Evolutionary conservation across 2,329 filamentous ascomycete genomes (phyloP), one percentile per base, ranked within the genome.

Genomic region (Colletotrichum destructivum): DNA sequence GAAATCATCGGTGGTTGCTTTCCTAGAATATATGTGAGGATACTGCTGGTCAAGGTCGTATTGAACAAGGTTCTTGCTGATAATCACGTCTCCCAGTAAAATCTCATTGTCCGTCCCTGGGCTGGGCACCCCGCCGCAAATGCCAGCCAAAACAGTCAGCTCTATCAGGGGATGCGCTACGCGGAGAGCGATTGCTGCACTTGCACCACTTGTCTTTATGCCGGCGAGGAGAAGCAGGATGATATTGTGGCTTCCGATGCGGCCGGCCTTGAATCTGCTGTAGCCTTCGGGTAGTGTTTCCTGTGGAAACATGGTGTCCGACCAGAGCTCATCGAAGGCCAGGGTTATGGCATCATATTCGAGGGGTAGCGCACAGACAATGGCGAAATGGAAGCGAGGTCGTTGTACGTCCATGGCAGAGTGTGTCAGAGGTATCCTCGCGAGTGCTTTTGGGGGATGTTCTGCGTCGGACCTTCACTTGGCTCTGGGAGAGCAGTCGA

Each of bases 81-180:
- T 74, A 8, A 83, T 69, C 0, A 83, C 80, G 54, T 84, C 81
- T 2, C 82, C 81, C 0, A 83, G 71, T 0, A 80, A 23, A 0
- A 77, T 62, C 46, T 78, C 75, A 12, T 23, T 9, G 0, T 9
- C 21, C 8, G 21, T 2, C 0, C 46, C 2, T 0, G 42, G 1
- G 11, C 11, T 40, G 0, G 23, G 4, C 0, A 38, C 59, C 5
- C 47, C 47, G 7, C 47, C 47, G 9, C 47, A 51, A 12, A 51
- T 51, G 47, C 47, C 47, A 12, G 0, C 47, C 0, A 85, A 56
- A 0, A 86, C 38, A 0, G 73, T 80, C 0, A 85, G 72, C 31
- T 75, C 77, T 3, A 86, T 67, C 2, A 69, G 68, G 0, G 69
- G 59, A 51, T 81, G 86, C 54, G 81, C 85, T 0, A 71, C 74